phyloP scores from a whole-genome alignment of 176 grass and related monocot species.

The Avena eriantha region DNA sequence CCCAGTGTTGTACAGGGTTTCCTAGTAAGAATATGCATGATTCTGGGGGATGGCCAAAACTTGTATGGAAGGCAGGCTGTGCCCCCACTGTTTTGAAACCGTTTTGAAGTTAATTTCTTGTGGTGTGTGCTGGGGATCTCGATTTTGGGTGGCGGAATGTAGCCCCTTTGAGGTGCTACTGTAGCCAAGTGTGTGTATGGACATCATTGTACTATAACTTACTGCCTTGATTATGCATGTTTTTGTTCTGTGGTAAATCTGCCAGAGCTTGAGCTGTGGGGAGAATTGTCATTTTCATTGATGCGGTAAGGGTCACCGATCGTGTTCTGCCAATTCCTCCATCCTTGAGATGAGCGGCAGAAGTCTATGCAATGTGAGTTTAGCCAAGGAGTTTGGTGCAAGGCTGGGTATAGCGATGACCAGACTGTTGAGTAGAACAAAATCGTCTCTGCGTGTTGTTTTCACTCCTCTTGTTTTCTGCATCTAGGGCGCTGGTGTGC shows the following conservation, averaged over 20 bases:
- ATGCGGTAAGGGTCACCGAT: too few species aligned
- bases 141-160: background rate
- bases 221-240: background rate
- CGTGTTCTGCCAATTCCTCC: too few species aligned
- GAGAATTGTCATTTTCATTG: too few species aligned
- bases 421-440: too few species aligned
- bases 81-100: slow-evolving; percentile 19
- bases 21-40: slow-evolving; percentile 32
- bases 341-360: too few species aligned
- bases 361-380: too few species aligned
- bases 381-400: too few species aligned
- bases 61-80: slow-evolving; percentile 35
- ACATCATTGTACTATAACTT: background rate
- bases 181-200: background rate
- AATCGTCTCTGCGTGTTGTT: too few species aligned
- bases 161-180: background rate
- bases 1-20: slow-evolving; percentile 73
- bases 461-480: too few species aligned
- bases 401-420: too few species aligned
- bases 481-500: too few species aligned
- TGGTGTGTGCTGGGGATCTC: background rate
- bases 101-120: background rate
- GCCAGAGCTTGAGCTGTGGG: background rate
- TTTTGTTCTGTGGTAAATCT: background rate
- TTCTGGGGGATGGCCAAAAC: slow-evolving; percentile 3